Evolutionary conservation across 2,329 filamentous ascomycete genomes (phyloP).

Genomic region (Penicillium hordei): DNA sequence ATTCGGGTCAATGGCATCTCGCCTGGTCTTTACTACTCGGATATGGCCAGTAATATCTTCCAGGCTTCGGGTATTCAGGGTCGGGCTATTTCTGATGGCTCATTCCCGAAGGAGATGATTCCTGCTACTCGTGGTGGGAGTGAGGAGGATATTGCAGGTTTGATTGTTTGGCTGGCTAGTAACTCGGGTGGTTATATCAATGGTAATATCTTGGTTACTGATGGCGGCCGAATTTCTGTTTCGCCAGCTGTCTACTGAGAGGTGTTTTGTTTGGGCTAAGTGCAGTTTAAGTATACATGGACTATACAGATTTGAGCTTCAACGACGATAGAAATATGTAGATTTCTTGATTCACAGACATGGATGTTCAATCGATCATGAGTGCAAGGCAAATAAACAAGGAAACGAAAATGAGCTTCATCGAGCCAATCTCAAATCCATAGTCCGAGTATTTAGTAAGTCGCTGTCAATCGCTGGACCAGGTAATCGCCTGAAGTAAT

Average conservation of each 20-base stretch:
- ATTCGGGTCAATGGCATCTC: constrained; percentile 54
- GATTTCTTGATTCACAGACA: neutral
- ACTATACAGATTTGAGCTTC: neutral
- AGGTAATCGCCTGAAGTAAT: constrained; percentile 82
- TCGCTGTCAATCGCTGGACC: constrained; percentile 72
- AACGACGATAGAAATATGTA: neutral
- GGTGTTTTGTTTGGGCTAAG: neutral
- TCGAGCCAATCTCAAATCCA: neutral
- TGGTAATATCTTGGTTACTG: constrained; percentile 61
- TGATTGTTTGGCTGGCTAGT: constrained; percentile 65
- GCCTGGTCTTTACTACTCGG: constrained; percentile 59
- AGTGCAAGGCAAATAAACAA: neutral
- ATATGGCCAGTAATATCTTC: constrained; percentile 58
- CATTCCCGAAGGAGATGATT: constrained; percentile 47
- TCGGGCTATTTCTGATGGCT: constrained; percentile 40
- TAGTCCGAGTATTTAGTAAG: constrained; percentile 48
- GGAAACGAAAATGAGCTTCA: too few relatives aligned
- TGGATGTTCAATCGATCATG: neutral
- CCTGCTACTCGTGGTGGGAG: constrained; percentile 62
- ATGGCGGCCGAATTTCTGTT: constrained; percentile 61
- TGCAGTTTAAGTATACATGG: neutral
- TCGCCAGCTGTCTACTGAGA: constrained; percentile 56
- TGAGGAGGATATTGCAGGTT: constrained; percentile 63
- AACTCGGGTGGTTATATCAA: constrained; percentile 66
- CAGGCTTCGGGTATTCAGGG: constrained; percentile 37